These are phyloP conservation scores for Amanita thiersii DNA, from an alignment of 768 basidiomycete genomes.

Conservation along the genomic window DNA sequence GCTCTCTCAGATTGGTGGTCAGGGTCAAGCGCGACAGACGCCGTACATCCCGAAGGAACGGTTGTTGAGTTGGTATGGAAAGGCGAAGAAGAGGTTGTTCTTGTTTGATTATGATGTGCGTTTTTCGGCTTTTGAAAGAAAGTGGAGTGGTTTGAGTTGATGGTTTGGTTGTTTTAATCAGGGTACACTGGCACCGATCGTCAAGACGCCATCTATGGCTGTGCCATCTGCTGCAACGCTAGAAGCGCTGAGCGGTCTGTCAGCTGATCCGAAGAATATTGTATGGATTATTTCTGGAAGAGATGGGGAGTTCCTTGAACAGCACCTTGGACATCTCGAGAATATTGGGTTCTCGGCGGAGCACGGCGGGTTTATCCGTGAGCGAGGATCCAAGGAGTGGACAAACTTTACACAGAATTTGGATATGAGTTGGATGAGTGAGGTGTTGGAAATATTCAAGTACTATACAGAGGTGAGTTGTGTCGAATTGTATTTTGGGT, in stretches of 20 bases:
- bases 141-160: not conserved
- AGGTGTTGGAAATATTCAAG: slow-evolving; percentile 91
- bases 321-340: slow-evolving; percentile 80
- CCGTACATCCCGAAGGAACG: slow-evolving; percentile 68
- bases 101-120: slow-evolving; percentile 94
- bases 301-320: slow-evolving; percentile 85
- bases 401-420: slow-evolving; percentile 82
- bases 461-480: slow-evolving; percentile 84
- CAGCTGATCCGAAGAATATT: slow-evolving; percentile 77
- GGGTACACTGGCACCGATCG: slow-evolving; percentile 96
- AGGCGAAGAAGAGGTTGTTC: slow-evolving; percentile 77
- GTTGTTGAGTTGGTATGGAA: slow-evolving; percentile 52
- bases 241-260: slow-evolving; percentile 61
- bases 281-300: slow-evolving; percentile 98
- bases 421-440: slow-evolving; percentile 97
- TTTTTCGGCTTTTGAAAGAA: slow-evolving; percentile 11
- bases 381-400: slow-evolving; percentile 63
- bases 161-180: slow-evolving; percentile 20
- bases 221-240: slow-evolving; percentile 70
- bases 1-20: slow-evolving; percentile 68
- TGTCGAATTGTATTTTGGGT: not conserved
- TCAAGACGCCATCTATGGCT: slow-evolving; percentile 87
- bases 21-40: slow-evolving; percentile 76
- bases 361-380: slow-evolving; percentile 88
- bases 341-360: slow-evolving; percentile 90